Evolutionary conservation across 2,329 filamentous ascomycete genomes (phyloP).

Genomic region (Huntiella omanensis): DNA sequence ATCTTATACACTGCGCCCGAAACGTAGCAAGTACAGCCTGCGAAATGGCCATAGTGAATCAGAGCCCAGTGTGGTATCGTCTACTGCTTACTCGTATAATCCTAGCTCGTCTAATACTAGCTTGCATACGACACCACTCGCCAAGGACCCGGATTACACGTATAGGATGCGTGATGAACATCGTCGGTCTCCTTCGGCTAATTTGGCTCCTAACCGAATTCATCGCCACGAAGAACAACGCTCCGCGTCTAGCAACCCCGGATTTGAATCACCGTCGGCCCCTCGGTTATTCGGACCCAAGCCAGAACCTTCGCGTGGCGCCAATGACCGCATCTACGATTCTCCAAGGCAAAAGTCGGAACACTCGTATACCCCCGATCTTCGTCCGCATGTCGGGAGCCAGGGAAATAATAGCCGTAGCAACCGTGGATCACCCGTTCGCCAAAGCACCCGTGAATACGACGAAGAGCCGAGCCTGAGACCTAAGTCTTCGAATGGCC

Average conservation of each 20-base stretch:
- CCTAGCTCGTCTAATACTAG: slow-evolving; percentile 2
- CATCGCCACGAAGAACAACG: slow-evolving; percentile 6
- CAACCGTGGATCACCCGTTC: slow-evolving; percentile 5
- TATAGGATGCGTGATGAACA: neutral
- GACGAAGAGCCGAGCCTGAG: slow-evolving; percentile 1
- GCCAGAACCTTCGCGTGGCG: slow-evolving; percentile 5
- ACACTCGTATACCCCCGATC: slow-evolving; percentile 2
- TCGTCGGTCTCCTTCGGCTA: slow-evolving; percentile 6
- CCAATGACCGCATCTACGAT: slow-evolving; percentile 3
- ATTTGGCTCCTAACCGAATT: neutral
- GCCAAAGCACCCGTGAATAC: neutral
- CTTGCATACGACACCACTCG: neutral
- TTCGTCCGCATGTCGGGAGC: neutral
- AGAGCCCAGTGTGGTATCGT: neutral
- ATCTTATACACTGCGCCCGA: slow-evolving; percentile 1
- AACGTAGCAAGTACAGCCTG: slow-evolving; percentile 6
- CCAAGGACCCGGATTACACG: slow-evolving; percentile 5
- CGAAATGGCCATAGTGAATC: slow-evolving; percentile 3
- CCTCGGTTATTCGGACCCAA: slow-evolving; percentile 10
- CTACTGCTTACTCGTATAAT: slow-evolving; percentile 3
- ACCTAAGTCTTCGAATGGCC: slow-evolving; percentile 7
- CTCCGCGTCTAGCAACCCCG: slow-evolving; percentile 8
- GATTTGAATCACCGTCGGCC: slow-evolving; percentile 4
- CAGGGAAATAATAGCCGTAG: neutral
- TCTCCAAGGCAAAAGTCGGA: slow-evolving; percentile 5